Evolutionary conservation across 2,329 filamentous ascomycete genomes (phyloP).

Genomic region (Colletotrichum sp.): DNA sequence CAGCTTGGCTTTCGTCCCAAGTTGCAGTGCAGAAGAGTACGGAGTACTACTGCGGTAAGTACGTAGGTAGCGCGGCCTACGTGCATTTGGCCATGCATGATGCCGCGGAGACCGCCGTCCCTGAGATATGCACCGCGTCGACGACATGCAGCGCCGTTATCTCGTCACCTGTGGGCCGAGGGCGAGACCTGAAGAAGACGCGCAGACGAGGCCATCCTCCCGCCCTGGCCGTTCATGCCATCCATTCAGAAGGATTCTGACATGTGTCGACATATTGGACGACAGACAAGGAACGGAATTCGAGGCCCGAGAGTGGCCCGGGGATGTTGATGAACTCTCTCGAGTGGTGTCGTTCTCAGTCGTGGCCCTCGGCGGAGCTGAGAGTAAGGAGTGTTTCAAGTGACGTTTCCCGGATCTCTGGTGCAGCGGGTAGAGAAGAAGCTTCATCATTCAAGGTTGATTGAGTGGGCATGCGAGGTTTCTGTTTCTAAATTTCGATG

Average conservation of each 20-base stretch:
- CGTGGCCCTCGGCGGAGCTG: not conserved
- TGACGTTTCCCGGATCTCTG: not conserved
- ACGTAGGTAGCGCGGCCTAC: not conserved
- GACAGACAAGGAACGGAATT: not conserved
- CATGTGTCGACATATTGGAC: not conserved
- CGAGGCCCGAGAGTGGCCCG: not conserved
- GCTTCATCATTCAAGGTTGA: not conserved
- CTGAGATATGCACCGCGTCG: not conserved
- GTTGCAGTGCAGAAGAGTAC: not conserved
- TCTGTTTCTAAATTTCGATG: not conserved
- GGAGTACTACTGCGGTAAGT: not conserved
- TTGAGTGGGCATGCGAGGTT: not conserved
- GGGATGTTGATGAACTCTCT: not conserved
- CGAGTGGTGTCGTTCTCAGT: not conserved
- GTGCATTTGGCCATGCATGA: not conserved
- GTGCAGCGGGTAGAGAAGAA: not conserved
- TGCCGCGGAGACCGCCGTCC: not conserved
- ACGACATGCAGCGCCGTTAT: slow-evolving; percentile 11
- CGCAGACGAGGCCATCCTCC: not conserved
- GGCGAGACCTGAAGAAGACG: not conserved
- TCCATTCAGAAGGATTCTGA: not conserved
- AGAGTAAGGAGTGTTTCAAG: slow-evolving; percentile 2
- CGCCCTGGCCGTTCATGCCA: not conserved
- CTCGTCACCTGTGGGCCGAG: slow-evolving; percentile 2
- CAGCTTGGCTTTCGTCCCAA: not conserved